Base-by-base conservation (phyloP, 495 filamentous ascomycete species). In the Cairneyella variabilis region DNA sequence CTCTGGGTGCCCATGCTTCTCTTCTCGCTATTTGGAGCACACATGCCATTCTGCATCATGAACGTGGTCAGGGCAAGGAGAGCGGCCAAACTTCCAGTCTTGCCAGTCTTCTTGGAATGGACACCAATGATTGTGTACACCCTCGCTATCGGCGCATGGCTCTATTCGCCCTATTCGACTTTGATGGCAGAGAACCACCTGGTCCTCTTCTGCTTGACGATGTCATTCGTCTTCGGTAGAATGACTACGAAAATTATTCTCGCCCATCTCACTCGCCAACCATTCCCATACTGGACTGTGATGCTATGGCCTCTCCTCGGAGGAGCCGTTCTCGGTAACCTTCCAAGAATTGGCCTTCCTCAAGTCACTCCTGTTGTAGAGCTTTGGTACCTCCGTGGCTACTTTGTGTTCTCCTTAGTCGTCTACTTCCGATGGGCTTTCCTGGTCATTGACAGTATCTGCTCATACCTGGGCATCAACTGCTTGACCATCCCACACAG, bases 211-310 rank as follows among this genome's bases (percentile, higher is more conserved):
- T 97, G 93, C 74, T 74, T 93, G 41, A 91, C 88, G 46, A 89
- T 97, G 78, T 88, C 86, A 21, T 91, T 97, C 57, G 93, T 97
- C 53, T 97, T 97, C 66, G 93, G 93, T n/a, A 89, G 93, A 51
- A 95, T 99, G 91, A 97, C 95, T 2, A 99, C 93, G 45, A 97
- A 97, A 75, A 97, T 97, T 69, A 97, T 99, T 65, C 82, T 99
- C 14, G 92, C 95, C 10, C 93, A 99, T 66, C 73, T 99, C 14
- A 88, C 92, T 3, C 83, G 82, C 48, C 95, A 97, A 67, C 90
- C 92, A 2, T 98, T 97, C 71, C 93, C 93, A 0, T 91, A 87
- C 74, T 97, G 92, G 91, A 98, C 93, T 14, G 78, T 91, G 30
- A 84, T 98, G 76, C 77, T 97, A 21, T 79, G 77, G 36, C 93